Percentiles rank a stretch among this genome's conserved stretches.
These are phyloP conservation scores for Lasiosphaeria miniovina DNA, from an alignment of 495 filamentous ascomycete species.

Conservation along the genomic window DNA sequence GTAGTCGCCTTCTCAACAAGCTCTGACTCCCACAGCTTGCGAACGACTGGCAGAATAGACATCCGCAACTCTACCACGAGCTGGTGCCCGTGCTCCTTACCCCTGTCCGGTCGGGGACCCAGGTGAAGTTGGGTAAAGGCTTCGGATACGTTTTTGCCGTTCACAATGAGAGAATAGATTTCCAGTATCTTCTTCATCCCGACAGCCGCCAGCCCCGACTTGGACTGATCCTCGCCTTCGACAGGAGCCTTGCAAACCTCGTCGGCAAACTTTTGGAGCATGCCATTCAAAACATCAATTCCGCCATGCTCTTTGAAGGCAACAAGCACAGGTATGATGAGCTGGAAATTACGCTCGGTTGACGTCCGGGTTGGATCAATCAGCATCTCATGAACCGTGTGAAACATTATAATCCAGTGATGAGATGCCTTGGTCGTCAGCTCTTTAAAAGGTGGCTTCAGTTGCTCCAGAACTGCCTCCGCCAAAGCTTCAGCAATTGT, in stretches of 20 bases:
- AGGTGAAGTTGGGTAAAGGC: constrained; percentile 65
- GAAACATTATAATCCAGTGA: constrained; percentile 78
- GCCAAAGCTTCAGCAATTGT: constrained; percentile 78
- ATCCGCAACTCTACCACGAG: constrained; percentile 85
- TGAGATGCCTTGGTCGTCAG: constrained; percentile 53
- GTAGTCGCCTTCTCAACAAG: constrained; percentile 75
- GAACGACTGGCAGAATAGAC: constrained; percentile 74
- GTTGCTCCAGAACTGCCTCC: constrained; percentile 62
- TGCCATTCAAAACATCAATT: constrained; percentile 65
- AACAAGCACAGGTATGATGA: constrained; percentile 75
- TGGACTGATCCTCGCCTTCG: constrained; percentile 32
- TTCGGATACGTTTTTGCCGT: constrained; percentile 74
- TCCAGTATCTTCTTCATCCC: constrained; percentile 82
- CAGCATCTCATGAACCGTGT: constrained; percentile 71
- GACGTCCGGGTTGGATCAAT: constrained; percentile 56
- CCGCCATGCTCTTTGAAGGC: constrained; percentile 82
- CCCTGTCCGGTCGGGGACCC: constrained; percentile 47
- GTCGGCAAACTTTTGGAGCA: constrained; percentile 69
- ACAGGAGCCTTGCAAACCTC: constrained; percentile 51
- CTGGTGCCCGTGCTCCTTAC: constrained; percentile 66
- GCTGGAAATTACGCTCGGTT: constrained; percentile 60
- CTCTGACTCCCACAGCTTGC: constrained; percentile 76
- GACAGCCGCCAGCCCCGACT: constrained; percentile 37
- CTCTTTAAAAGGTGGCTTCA: constrained; percentile 35
- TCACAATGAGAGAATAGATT: constrained; percentile 72